Conservation (phyloP, 2,329 filamentous ascomycete genomes). For the Xylaria sp. region DNA sequence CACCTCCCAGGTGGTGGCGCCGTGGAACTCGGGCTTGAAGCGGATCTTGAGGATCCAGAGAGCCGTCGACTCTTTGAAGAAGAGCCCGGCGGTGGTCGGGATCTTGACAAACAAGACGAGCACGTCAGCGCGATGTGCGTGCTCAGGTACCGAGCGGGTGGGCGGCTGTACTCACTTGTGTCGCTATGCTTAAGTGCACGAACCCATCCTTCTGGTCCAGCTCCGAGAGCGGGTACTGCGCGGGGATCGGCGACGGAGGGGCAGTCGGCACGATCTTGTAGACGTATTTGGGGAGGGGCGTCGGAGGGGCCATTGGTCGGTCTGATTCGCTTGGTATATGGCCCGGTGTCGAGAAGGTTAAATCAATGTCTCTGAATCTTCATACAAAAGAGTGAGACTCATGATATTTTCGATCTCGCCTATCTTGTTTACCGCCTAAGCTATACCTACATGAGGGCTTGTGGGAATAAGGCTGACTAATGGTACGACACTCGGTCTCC, state of each 20-base stretch:
- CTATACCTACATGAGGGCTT: neutral
- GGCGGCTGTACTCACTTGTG: constrained; percentile 58
- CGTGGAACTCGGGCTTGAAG: constrained; percentile 56
- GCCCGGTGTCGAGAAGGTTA: neutral
- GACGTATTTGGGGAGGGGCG: constrained; percentile 57
- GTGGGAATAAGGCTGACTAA: constrained; percentile 25
- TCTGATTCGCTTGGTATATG: neutral
- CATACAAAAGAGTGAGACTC: neutral
- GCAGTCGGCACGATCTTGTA: constrained; percentile 70
- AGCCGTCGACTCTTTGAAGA: constrained; percentile 43
- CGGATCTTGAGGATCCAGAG: constrained; percentile 60
- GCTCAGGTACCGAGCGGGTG: neutral
- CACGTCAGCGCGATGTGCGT: neutral
- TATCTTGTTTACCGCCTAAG: neutral
- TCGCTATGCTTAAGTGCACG: constrained; percentile 68
- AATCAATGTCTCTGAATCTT: neutral
- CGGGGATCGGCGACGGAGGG: constrained; percentile 65
- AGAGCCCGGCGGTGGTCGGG: constrained; percentile 48
- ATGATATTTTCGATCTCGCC: constrained; percentile 1
- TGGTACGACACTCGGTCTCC: constrained; percentile 6
- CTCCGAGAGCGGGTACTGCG: constrained; percentile 66
- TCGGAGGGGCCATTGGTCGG: constrained; percentile 43
- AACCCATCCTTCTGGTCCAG: constrained; percentile 71
- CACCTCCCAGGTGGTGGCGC: constrained; percentile 65
- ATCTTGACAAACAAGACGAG: constrained; percentile 39